Evolutionary conservation across 805 yeast genomes (phyloP), one percentile per base, ranked within the genome.

Genomic region (Hanseniaspora clermontiae): DNA sequence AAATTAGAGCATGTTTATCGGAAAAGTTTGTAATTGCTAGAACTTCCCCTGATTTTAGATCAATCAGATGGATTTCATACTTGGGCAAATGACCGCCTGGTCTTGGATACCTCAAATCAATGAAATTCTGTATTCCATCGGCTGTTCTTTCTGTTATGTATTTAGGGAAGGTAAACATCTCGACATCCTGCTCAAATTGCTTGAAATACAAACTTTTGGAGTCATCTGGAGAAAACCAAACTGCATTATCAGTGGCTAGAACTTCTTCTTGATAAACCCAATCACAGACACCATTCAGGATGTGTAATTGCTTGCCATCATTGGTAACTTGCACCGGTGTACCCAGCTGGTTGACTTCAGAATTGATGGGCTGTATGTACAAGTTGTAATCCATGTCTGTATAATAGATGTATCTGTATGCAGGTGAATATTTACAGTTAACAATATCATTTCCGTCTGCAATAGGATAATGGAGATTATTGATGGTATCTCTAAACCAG

Each of bases 241-340:
- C 69, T 0, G 84, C 80, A 38, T 66, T 68, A 59, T 83, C 90
- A 15, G 70, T 62, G 0, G 75, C 75, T 12, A 81, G 68, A 0
- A 86, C 86, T 63, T 86, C 95, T 64, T 86, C 95, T 65, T 86
- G 95, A 66, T 85, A 85, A 1, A 85, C 82, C 93, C 95, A 86
- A 63, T 85, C 93, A 0, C 90, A 81, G 60, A 75, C 82, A 6
- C 87, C 95, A 61, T 85, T 82, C 59, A 76, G 74, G 4, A 84
- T 70, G 17, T n/a, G 19, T 9, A 50, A 36, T 10, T 38, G 17
- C 20, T 32, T 10, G 10, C 58, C 58, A 56, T 56, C 58, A 4
- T 38, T 19, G 19, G 58, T 50, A 1, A 56, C 48, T 32, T 37
- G 47, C 5, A 50, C 36, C n/a, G 55, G 43, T 1, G 70, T 55